Percentiles rank a stretch among this genome's conserved stretches.
Evolutionary conservation across 2,329 filamentous ascomycete genomes (phyloP).

Genomic region (Colletotrichum tropicicola): DNA sequence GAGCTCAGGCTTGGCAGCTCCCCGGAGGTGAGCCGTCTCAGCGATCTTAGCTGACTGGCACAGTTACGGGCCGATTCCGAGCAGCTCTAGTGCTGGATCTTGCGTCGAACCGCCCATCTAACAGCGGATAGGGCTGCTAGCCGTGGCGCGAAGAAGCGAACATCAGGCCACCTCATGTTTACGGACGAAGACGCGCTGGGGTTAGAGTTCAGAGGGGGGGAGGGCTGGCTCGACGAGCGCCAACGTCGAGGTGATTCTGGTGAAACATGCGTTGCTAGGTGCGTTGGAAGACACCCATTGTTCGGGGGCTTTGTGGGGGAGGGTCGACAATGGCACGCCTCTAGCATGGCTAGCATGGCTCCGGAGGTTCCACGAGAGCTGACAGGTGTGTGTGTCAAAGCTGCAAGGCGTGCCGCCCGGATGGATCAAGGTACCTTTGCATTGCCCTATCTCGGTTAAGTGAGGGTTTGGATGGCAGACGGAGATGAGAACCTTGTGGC

Average conservation of each 20-base stretch:
- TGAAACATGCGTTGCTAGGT: not conserved
- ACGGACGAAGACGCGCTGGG: not conserved
- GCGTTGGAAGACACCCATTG: not conserved
- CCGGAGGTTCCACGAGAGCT: not conserved
- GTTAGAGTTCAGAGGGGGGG: not conserved
- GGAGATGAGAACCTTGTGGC: not conserved
- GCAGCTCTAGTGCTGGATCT: not conserved
- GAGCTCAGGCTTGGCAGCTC: not conserved
- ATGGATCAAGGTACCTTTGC: not conserved
- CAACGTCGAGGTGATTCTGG: not conserved
- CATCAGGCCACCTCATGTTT: conserved; percentile 15
- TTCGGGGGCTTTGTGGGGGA: not conserved
- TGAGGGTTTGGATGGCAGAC: not conserved
- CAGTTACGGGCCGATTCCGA: not conserved
- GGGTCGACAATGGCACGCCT: not conserved
- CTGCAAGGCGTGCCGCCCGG: not conserved
- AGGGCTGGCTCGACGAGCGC: not conserved
- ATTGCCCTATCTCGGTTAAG: conserved; percentile 1
- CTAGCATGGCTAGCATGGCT: not conserved
- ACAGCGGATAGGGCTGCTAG: not conserved
- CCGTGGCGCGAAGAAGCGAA: not conserved
- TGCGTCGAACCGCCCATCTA: not conserved
- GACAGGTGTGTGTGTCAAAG: not conserved
- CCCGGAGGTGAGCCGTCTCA: not conserved
- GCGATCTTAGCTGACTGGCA: not conserved